These are phyloP conservation scores for Chaetomiaceae sp. DNA, from an alignment of 2,329 filamentous ascomycete genomes.

Conservation along the genomic window DNA sequence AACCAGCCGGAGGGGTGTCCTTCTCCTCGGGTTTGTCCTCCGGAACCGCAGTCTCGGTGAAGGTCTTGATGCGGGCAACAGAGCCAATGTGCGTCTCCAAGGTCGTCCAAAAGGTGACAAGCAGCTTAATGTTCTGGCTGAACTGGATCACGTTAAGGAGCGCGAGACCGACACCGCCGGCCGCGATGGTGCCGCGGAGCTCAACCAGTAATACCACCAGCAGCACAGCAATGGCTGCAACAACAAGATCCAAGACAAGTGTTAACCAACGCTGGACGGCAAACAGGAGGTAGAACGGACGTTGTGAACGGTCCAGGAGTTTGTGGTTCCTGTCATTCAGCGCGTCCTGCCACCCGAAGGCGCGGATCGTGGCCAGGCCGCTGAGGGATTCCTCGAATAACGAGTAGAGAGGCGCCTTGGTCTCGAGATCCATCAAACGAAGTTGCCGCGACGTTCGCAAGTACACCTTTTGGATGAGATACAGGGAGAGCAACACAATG, in stretches of 20 bases:
- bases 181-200: conserved; percentile 29
- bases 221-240: conserved; percentile 33
- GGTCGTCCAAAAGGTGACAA: conserved; percentile 30
- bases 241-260: conserved; percentile 36
- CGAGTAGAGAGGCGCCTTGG: conserved; percentile 45
- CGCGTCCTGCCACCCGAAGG: conserved; percentile 48
- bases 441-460: conserved; percentile 49
- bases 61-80: conserved; percentile 30
- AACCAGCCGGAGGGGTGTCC: conserved; percentile 25
- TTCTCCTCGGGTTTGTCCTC: conserved; percentile 28
- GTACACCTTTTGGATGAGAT: conserved; percentile 44
- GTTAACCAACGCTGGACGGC: conserved; percentile 53
- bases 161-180: conserved; percentile 31
- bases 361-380: conserved; percentile 46
- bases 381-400: conserved; percentile 44
- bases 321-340: conserved; percentile 41
- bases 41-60: conserved; percentile 25
- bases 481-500: conserved; percentile 32
- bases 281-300: conserved; percentile 53
- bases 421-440: conserved; percentile 48
- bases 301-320: conserved; percentile 50
- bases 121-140: conserved; percentile 24
- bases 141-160: conserved; percentile 30
- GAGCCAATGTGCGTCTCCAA: conserved; percentile 32
- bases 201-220: conserved; percentile 34